Percentiles rank a stretch among this genome's conserved stretches.
Evolutionary conservation across 176 grass and related monocot genomes (phyloP).

Genomic region (Paspalum vaginatum): DNA sequence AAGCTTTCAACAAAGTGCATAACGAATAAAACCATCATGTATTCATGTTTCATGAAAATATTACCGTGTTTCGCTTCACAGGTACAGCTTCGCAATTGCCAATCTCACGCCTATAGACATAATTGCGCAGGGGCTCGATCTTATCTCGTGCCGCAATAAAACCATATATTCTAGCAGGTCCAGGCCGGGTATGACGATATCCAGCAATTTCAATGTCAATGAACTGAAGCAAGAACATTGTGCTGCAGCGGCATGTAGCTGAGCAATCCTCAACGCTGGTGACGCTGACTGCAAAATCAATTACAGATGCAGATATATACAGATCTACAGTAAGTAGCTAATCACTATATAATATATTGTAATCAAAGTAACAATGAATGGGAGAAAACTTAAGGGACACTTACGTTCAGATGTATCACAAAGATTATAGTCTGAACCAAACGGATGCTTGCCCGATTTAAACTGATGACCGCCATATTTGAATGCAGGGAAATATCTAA

Average conservation of each 20-base stretch:
- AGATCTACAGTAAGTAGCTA: neutral
- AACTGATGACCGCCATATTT: neutral
- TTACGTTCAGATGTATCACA: constrained; percentile 32
- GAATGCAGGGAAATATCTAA: constrained; percentile 9
- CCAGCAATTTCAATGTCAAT: neutral
- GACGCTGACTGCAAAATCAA: neutral
- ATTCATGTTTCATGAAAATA: neutral
- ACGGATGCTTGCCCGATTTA: neutral
- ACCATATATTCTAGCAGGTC: neutral
- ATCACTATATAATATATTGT: neutral
- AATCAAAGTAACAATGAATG: neutral
- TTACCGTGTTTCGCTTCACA: neutral
- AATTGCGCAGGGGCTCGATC: constrained; percentile 9
- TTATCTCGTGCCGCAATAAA: neutral
- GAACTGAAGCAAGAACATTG: neutral
- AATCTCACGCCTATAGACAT: constrained; percentile 34
- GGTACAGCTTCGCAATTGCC: constrained; percentile 7
- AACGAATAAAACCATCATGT: neutral
- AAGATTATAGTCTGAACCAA: constrained; percentile 17
- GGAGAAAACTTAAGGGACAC: neutral
- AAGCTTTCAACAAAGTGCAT: neutral
- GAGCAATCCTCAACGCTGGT: neutral
- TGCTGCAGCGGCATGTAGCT: neutral
- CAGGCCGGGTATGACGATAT: neutral
- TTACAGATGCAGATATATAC: neutral